These are phyloP conservation scores for Eucalyptus victrix DNA, from an alignment of 345 rosid species.

Conservation along the genomic window DNA sequence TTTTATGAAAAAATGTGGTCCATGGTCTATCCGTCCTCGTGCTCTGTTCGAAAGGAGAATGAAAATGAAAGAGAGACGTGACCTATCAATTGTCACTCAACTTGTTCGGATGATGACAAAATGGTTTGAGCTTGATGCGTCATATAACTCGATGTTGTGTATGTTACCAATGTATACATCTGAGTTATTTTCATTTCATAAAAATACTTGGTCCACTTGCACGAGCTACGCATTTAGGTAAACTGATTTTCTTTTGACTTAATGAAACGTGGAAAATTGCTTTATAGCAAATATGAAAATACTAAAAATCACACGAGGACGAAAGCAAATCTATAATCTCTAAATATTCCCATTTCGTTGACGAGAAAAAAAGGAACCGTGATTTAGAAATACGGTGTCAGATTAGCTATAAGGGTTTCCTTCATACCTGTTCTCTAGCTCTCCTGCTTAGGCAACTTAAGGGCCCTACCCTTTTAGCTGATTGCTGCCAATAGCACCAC, in stretches of 20 bases:
- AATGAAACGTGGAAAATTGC: not conserved
- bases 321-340: not conserved
- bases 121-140: not conserved
- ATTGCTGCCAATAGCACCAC: not conserved
- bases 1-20: not conserved
- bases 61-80: not conserved
- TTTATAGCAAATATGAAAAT: not conserved
- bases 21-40: not conserved
- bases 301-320: not conserved
- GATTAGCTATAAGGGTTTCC: not conserved
- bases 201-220: not conserved
- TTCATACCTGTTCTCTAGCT: not conserved
- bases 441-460: not conserved
- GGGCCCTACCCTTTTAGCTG: not conserved
- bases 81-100: not conserved
- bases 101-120: not conserved
- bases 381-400: not conserved
- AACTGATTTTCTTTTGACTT: not conserved
- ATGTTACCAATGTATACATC: not conserved
- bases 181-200: not conserved
- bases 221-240: not conserved
- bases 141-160: not conserved
- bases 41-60: not conserved
- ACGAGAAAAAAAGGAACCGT: not conserved
- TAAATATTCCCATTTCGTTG: not conserved